phyloP scores from a whole-genome alignment of 2,329 filamentous ascomycete genomes.

The Rutstroemia sp. region DNA sequence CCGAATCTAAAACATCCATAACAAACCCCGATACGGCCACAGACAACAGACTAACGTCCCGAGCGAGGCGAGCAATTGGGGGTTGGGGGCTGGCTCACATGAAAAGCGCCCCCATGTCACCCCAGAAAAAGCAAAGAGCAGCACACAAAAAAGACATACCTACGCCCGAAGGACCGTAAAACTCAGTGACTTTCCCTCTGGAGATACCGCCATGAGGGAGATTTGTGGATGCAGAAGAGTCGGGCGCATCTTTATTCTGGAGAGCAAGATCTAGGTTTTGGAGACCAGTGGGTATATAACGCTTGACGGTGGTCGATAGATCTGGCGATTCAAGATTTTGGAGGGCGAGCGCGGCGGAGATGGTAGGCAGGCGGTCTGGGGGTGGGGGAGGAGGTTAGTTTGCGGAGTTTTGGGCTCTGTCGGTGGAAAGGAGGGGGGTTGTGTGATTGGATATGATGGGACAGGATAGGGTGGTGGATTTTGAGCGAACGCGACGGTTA shows the following conservation, averaged over 20 bases:
- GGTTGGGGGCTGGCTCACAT: too few species aligned
- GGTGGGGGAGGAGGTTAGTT: background rate
- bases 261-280: conserved; percentile 44
- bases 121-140: too few species aligned
- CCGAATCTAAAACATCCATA: too few species aligned
- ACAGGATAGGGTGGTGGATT: too few species aligned
- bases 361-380: conserved; percentile 66
- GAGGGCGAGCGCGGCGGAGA: conserved; percentile 68
- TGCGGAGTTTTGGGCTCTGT: conserved; percentile 5
- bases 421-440: background rate
- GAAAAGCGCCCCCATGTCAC: too few species aligned
- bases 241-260: conserved; percentile 22
- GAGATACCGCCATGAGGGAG: conserved; percentile 50
- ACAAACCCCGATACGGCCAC: too few species aligned
- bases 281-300: conserved; percentile 50
- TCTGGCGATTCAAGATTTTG: conserved; percentile 43
- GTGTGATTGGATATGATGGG: background rate
- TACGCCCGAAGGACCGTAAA: conserved; percentile 79
- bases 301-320: conserved; percentile 32
- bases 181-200: conserved; percentile 73
- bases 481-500: background rate
- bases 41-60: too few species aligned
- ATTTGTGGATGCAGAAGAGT: background rate
- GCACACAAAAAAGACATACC: too few species aligned
- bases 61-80: too few species aligned